Evolutionary conservation across 257 asterid species (phyloP).

Genomic region (Sherardia arvensis): DNA sequence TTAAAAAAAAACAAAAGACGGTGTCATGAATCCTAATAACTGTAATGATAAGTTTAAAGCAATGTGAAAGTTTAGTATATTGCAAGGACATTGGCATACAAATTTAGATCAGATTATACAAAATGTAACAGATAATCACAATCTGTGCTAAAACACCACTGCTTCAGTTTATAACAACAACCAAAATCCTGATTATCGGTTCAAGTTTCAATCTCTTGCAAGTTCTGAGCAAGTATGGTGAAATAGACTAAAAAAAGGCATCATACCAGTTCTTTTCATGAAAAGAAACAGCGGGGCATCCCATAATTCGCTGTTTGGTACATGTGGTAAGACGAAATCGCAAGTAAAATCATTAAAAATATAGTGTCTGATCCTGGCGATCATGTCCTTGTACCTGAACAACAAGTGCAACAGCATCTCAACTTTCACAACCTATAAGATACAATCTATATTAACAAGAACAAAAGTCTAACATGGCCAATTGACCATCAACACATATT

Average conservation of each 20-base stretch:
- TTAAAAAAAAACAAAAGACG: too few species aligned
- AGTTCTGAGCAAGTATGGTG: neutral
- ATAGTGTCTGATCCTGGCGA: conserved; percentile 92
- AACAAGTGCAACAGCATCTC: conserved; percentile 4
- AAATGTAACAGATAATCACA: neutral
- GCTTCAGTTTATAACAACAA: too few species aligned
- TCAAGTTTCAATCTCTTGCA: neutral
- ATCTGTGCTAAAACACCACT: too few species aligned
- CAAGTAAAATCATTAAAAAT: conserved; percentile 94
- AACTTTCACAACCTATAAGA: neutral
- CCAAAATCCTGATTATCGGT: too few species aligned
- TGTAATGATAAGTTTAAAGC: too few species aligned
- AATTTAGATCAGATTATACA: neutral
- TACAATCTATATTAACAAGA: too few species aligned
- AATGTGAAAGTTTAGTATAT: conserved; percentile 4
- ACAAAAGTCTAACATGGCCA: too few species aligned
- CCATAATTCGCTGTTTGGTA: conserved; percentile 73
- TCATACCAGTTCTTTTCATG: conserved; percentile 94
- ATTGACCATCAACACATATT: too few species aligned
- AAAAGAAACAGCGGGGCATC: conserved; percentile 79
- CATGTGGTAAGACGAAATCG: conserved; percentile 86
- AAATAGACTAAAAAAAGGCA: neutral
- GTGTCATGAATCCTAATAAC: too few species aligned
- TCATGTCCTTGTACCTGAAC: conserved; percentile 89
- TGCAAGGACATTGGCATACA: conserved; percentile 7